Conservation (phyloP, 2,329 filamentous ascomycete genomes). For the Exophiala oligosperma region DNA sequence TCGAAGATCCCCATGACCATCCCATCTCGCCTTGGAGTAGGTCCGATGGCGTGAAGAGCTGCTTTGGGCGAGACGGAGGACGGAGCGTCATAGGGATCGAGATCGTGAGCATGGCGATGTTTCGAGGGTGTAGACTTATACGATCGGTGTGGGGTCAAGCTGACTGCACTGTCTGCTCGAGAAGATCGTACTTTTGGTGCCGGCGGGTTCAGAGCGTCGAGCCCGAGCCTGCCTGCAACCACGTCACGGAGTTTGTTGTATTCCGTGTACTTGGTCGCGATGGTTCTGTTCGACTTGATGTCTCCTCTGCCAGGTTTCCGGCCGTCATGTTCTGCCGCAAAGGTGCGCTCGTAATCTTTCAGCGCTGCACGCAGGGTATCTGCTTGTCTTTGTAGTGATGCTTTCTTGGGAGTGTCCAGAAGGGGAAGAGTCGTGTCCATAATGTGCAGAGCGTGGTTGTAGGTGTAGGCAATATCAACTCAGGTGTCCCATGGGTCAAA, state of each 20-base stretch:
- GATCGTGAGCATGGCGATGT: slow-evolving; percentile 37
- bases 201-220: slow-evolving; percentile 37
- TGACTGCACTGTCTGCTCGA: slow-evolving; percentile 24
- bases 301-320: slow-evolving; percentile 47
- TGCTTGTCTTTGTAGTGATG: slow-evolving; percentile 29
- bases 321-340: slow-evolving; percentile 43
- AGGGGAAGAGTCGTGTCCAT: slow-evolving; percentile 15
- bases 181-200: slow-evolving; percentile 15
- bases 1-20: slow-evolving; percentile 50
- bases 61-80: slow-evolving; percentile 33
- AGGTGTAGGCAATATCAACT: too few species aligned
- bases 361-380: slow-evolving; percentile 42
- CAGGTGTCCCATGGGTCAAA: too few species aligned
- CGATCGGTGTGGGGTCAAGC: slow-evolving; percentile 17
- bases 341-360: slow-evolving; percentile 50
- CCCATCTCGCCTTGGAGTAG: slow-evolving; percentile 51
- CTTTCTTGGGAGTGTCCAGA: slow-evolving; percentile 27
- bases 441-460: background rate
- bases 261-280: slow-evolving; percentile 50
- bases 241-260: slow-evolving; percentile 44
- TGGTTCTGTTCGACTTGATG: slow-evolving; percentile 47
- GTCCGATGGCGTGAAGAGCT: slow-evolving; percentile 43
- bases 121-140: slow-evolving; percentile 38
- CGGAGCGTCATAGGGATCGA: slow-evolving; percentile 49
- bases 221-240: slow-evolving; percentile 25